phyloP scores from a whole-genome alignment of 345 rosid genomes.

The Syzygium aqueum region DNA sequence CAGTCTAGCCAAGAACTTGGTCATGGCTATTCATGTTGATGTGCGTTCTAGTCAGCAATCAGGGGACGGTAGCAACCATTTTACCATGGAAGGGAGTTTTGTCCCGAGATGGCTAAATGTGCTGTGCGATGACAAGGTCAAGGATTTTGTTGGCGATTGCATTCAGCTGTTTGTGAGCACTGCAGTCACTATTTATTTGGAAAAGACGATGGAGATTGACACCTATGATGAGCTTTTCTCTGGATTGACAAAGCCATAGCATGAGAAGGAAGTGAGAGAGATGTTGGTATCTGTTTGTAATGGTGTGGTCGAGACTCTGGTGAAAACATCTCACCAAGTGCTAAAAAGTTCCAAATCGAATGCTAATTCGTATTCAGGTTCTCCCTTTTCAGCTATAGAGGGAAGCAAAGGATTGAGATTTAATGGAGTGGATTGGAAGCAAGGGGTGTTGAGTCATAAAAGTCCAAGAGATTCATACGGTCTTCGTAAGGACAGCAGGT shows the following conservation, averaged over 20 bases:
- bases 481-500: conserved; percentile 12
- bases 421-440: conserved; percentile 2
- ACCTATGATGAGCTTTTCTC: conserved; percentile 53
- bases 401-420: not conserved
- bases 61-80: not conserved
- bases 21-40: conserved; percentile 26
- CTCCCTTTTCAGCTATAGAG: conserved; percentile 7
- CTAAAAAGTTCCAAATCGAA: conserved; percentile 7
- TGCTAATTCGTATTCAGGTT: not conserved
- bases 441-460: not conserved
- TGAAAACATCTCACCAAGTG: conserved; percentile 55
- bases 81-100: not conserved
- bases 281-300: conserved; percentile 50
- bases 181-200: conserved; percentile 75
- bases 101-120: conserved; percentile 27
- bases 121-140: conserved; percentile 34
- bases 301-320: conserved; percentile 52
- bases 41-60: not conserved
- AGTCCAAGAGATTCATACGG: conserved; percentile 3
- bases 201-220: conserved; percentile 57
- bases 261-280: conserved; percentile 36
- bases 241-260: conserved; percentile 70
- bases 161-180: conserved; percentile 68
- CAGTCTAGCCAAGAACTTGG: conserved; percentile 74
- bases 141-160: conserved; percentile 55